Evolutionary conservation across 345 rosid genomes (phyloP), one percentile per base, ranked within the genome.

Genomic region (Atalantia buxifolia): DNA sequence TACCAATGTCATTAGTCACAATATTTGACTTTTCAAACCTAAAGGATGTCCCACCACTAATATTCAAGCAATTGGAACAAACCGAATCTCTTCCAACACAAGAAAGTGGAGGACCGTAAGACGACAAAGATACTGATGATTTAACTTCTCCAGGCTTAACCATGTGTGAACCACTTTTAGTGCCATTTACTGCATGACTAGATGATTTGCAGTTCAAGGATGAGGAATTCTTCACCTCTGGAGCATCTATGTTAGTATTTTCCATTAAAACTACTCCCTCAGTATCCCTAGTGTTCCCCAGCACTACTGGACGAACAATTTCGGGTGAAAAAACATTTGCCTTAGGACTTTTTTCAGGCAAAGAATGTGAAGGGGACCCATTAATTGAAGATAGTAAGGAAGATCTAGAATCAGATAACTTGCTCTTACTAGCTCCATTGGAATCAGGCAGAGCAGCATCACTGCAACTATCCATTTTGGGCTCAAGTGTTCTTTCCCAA

Each of bases 401-500:
- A 68, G 93, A 78, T 60, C 72, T 81, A 50, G 81, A 76, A 78
- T 83, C 72, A 65, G 84, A 72, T 75, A 65, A 53, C 66, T 82
- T 81, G 38, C 31, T 69, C 9, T 75, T 79, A 76, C 70, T 74
- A 24, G 74, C 69, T 83, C 65, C 83, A 71, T 42, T 72, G 66
- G 83, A 57, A 75, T 78, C 79, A 71, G 86, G 71, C 4, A 25
- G 21, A 33, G 77, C 69, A 73, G 83, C 74, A 74, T 68, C 79
- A 80, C 79, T 77, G 72, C 45, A 35, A 21, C 48, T 74, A 72
- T 65, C 81, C 80, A 64, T 81, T 76, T 55, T 67, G 59, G 81
- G 66, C 69, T 85, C 88, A 55, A 89, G 85, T 65, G 86, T 72
- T 72, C 86, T 81, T 36, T 86, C 87, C 98, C 97, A 88, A 82